These are phyloP conservation scores for Tricholoma terreum DNA, from an alignment of 768 basidiomycete species.

Conservation along the genomic window DNA sequence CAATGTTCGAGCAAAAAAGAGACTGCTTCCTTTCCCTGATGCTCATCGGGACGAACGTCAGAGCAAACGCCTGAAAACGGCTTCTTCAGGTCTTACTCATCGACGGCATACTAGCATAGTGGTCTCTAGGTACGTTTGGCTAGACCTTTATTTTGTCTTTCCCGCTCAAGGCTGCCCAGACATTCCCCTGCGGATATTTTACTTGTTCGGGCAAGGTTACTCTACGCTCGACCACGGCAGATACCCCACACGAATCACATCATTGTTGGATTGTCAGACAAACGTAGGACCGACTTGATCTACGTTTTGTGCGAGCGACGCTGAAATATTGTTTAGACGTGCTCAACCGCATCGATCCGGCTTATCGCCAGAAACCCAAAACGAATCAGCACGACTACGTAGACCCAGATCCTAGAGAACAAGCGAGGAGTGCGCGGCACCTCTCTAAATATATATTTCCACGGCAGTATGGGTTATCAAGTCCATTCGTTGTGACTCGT, in stretches of 20 bases:
- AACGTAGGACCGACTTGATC: conserved; percentile 48
- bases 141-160: neutral
- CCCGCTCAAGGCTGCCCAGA: conserved; percentile 19
- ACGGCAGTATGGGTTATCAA: conserved; percentile 66
- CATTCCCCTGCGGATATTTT: conserved; percentile 48
- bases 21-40: conserved; percentile 11
- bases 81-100: neutral
- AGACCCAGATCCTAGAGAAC: conserved; percentile 45
- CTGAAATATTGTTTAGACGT: conserved; percentile 46
- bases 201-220: conserved; percentile 55
- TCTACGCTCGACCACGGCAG: conserved; percentile 61
- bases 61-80: conserved; percentile 28
- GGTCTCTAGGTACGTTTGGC: neutral
- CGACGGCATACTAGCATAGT: neutral
- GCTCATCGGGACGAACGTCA: conserved; percentile 16
- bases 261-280: conserved; percentile 61
- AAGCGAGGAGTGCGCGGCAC: conserved; percentile 52
- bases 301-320: neutral
- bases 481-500: conserved; percentile 43
- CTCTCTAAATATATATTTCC: conserved; percentile 86
- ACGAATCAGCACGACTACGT: conserved; percentile 26
- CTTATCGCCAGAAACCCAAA: conserved; percentile 34
- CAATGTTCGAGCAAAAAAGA: conserved; percentile 8
- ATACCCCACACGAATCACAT: conserved; percentile 49
- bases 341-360: conserved; percentile 54